phyloP scores from a whole-genome alignment of 2,329 filamentous ascomycete species.

The Beauveria varroae region DNA sequence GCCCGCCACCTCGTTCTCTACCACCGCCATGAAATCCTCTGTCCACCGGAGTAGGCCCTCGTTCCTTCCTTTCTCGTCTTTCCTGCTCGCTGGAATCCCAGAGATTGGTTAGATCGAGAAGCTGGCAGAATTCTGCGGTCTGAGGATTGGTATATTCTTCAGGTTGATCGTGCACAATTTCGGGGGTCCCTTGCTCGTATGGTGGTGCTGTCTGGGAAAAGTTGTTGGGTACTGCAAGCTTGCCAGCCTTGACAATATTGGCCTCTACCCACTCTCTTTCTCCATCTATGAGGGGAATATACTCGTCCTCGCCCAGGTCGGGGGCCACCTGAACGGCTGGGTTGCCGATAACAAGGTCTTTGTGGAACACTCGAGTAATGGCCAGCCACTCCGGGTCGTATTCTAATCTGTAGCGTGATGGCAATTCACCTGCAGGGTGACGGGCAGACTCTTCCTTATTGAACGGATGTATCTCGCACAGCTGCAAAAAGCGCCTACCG shows the following conservation, averaged over 20 bases:
- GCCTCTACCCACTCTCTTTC: conserved; percentile 76
- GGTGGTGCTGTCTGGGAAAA: conserved; percentile 71
- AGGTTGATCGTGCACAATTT: conserved; percentile 56
- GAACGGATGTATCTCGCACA: conserved; percentile 55
- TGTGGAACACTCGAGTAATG: conserved; percentile 76
- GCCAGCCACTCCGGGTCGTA: conserved; percentile 97
- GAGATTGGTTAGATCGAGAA: conserved; percentile 69
- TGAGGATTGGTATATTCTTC: conserved; percentile 82
- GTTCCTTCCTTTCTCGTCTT: conserved; percentile 47
- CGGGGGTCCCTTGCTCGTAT: conserved; percentile 51
- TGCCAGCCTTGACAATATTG: conserved; percentile 56
- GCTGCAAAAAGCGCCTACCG: conserved; percentile 71
- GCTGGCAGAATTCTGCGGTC: conserved; percentile 70
- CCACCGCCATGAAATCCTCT: conserved; percentile 30
- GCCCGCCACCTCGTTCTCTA: conserved; percentile 25
- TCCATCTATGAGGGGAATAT: conserved; percentile 58
- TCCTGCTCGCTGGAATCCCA: conserved; percentile 70
- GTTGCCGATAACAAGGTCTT: conserved; percentile 57
- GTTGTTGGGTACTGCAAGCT: conserved; percentile 66
- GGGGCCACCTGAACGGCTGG: conserved; percentile 42
- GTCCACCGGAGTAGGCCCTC: conserved; percentile 44
- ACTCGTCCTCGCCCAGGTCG: conserved; percentile 62
- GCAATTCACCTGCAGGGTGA: conserved; percentile 15
- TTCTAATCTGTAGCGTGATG: conserved; percentile 50
- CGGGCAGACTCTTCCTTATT: conserved; percentile 22